Evolutionary conservation across 495 filamentous ascomycete genomes (phyloP), one percentile per base, ranked within the genome.

Genomic region (Aspergillus heteromorphus): DNA sequence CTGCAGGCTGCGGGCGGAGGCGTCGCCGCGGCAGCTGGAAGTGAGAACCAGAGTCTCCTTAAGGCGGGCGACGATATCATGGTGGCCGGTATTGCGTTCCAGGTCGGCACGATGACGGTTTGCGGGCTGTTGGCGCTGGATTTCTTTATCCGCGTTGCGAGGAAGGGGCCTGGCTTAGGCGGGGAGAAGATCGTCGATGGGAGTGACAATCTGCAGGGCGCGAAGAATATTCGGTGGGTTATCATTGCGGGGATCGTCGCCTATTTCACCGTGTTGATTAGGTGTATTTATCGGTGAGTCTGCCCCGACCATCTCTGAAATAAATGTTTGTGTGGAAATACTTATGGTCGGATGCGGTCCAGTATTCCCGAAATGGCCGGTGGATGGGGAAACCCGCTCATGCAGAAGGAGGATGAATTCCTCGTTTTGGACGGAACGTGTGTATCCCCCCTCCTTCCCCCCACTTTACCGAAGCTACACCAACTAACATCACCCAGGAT

Each of bases 21-120:
- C 42, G 57, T 59, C 25, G 57, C 57, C 0, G 67, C 69, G 1
- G 65, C 63, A 1, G 69, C 69, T 23, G 65, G 62, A 0, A 62
- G 65, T 4, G 34, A 20, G 0, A 49, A 70, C 17, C 23, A 48
- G 34, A 23, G 41, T 0, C 30, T 59, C 2, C 51, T 59, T 10
- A 48, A 55, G 34, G 41, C 42, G 13, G 57, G 57, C 0, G 84
- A 88, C 66, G 64, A 86, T 58, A 79, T 85, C 51, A 88, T 87
- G 61, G 83, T 91, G 45, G 78, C 84, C 9, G 86, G 87, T 62
- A 86, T 91, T 56, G 73, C 80, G 6, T 80, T 84, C 66, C 87
- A 91, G 75, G 85, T 86, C 29, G 74, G 71, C 6, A 87, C 86
- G 2, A 73, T 89, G 67, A 57, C 70, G 29, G 68, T 78, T 21